Evolutionary conservation across 352 stramenopile species (phyloP).

Genomic region (Lagenidium sp.): DNA sequence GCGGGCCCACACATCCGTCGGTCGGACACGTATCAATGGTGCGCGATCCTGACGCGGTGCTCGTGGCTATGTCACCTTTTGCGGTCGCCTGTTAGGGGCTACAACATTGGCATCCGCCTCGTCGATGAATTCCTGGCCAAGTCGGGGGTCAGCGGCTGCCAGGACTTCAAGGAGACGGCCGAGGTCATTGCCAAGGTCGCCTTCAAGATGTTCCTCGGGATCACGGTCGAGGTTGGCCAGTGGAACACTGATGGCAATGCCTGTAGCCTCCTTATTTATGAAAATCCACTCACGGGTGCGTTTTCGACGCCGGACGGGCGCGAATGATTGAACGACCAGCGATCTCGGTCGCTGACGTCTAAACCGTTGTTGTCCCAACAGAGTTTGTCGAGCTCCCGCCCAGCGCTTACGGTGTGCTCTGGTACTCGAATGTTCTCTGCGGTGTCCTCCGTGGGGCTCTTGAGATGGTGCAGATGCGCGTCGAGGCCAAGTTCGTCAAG

Average conservation of each 20-base stretch:
- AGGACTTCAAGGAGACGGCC: slow-evolving; percentile 90
- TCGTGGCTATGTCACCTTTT: background rate
- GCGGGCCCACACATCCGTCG: too few relatives aligned
- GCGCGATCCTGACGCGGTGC: background rate
- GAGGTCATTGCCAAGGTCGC: slow-evolving; percentile 95
- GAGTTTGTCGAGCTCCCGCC: slow-evolving; percentile 88
- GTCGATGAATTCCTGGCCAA: slow-evolving; percentile 98
- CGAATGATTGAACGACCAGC: too few relatives aligned
- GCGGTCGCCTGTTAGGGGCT: slow-evolving; percentile 56
- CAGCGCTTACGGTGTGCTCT: slow-evolving; percentile 83
- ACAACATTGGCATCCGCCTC: slow-evolving; percentile 95
- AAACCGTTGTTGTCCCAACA: slow-evolving; percentile 7
- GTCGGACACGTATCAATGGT: background rate
- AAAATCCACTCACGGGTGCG: slow-evolving; percentile 91
- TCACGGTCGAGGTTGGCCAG: slow-evolving; percentile 87
- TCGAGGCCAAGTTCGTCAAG: slow-evolving; percentile 80
- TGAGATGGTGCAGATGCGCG: slow-evolving; percentile 92
- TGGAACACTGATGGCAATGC: slow-evolving; percentile 83
- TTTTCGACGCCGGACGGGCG: too few relatives aligned
- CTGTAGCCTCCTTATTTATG: slow-evolving; percentile 93
- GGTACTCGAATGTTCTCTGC: slow-evolving; percentile 96
- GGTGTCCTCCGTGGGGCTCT: slow-evolving; percentile 93
- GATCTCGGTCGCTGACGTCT: background rate
- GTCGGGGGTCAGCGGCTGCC: slow-evolving; percentile 69
- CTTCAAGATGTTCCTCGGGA: slow-evolving; percentile 98